Base-by-base conservation (phyloP, 1,284 basidiomycete genomes). In the Tilletia walkeri region DNA sequence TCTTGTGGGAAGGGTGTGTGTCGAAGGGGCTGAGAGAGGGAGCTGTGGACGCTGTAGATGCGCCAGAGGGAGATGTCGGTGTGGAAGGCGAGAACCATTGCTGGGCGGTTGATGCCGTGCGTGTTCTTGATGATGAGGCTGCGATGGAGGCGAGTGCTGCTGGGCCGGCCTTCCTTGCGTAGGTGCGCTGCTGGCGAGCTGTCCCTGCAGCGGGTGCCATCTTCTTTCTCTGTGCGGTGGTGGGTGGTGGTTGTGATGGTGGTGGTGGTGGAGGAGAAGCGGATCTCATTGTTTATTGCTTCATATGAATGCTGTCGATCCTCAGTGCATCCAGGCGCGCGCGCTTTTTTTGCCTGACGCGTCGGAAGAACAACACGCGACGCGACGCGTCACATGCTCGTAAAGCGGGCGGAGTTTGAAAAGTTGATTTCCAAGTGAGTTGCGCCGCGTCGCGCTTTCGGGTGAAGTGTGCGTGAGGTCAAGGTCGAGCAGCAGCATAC, bases 11-110 rank as follows among this genome's bases (percentile, higher is more conserved):
- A 6, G 20, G 18, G 10, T 16, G 6, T 1, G 20, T 24, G 50
- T 53, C 50, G 50, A 53, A 53, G 50, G 50, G 50, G 3, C 50
- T 53, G 50, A 53, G 50, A 18, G 50, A 53, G 50, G 20, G 18
- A 6, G 20, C 20, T 10, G 50, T n/a, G 12, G 50, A 18, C 20
- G 50, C 16, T 6, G 16, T 18, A 7, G 50, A 12, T 9, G 16
- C 18, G 50, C 10, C 6, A 24, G 50, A n/a, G 50, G 50, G 50
- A 9, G 50, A 53, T 24, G 50, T 16, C 10, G 50, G 16, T 53
- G 50, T 53, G 50, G 20, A 6, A 24, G 50, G 50, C 16, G 50
- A 53, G 50, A 53, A 18, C 18, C 16, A 53, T n/a, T 10, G 50
- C 50, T 53, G 50, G 6, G 1, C 1, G 6, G 41, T 45, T 45